Evolutionary conservation across 2,329 filamentous ascomycete species (phyloP), one percentile per base, ranked within the genome.

Genomic region (Madurella fahalii): DNA sequence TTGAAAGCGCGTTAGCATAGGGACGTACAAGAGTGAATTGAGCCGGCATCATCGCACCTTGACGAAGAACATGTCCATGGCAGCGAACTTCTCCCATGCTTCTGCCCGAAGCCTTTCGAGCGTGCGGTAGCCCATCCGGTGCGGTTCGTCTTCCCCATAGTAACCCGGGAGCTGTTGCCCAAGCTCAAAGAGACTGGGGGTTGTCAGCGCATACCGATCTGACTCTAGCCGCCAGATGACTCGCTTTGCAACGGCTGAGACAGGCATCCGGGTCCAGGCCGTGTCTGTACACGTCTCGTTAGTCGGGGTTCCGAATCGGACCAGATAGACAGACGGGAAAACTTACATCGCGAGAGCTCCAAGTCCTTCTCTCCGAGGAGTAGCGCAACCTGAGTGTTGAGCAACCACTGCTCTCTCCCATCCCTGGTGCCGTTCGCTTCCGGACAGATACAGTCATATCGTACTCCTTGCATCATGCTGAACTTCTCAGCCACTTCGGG

Each of bases 321-420:
- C 8, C 9, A 16, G n/a, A 30, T 25, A 25, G 25, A 9, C 34
- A 37, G 34, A 9, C 9, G 25, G 12, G 1, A 58, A 15, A 46
- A 72, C 80, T 71, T 71, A 84, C 81, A 86, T 72, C 76, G 74
- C 13, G 81, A 79, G 2, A 87, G 73, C 13, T 74, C 71, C 17
- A 85, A 69, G 61, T 87, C 84, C 63, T 84, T 85, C 63, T 86
- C 82, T 13, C 84, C 84, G 1, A 87, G 71, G 9, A 87, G 74
- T 13, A 86, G 70, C 9, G 84, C 83, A 47, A 80, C 82, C 53
- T 86, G 80, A 2, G 79, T 82, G 62, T 86, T 87, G 47, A 86
- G 75, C 52, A 86, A 69, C 83, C 84, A 87, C 61, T 83, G 82
- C 61, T 86, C 83, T 47, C 82, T 77, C n/a, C 82, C 83, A 45